Conservation (phyloP, 805 yeast species). For the Yamadazyma insecticola region DNA sequence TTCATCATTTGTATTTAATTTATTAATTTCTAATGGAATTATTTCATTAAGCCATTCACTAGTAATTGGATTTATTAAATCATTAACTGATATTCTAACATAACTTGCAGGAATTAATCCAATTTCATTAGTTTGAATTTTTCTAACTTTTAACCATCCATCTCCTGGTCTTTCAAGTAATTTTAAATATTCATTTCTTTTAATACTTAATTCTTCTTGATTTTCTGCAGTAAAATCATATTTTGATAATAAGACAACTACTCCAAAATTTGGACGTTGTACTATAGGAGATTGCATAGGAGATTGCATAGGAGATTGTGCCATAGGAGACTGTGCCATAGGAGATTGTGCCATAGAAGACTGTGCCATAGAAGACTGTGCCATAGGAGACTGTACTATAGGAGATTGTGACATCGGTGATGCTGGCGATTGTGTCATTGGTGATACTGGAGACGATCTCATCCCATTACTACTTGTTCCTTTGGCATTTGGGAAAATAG, state of each 20-base stretch:
- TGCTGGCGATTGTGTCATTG: too few species aligned
- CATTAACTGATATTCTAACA: conserved; percentile 37
- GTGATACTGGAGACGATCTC: too few species aligned
- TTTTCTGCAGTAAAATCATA: conserved; percentile 28
- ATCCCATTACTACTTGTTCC: too few species aligned
- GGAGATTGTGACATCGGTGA: too few species aligned
- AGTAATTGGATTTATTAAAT: conserved; percentile 26
- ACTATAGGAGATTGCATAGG: background rate
- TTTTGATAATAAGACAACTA: conserved; percentile 24
- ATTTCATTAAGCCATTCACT: conserved; percentile 26
- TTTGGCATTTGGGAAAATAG: too few species aligned
- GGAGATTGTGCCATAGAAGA: too few species aligned
- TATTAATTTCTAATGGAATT: background rate
- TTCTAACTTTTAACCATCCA: conserved; percentile 36
- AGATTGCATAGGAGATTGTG: too few species aligned
- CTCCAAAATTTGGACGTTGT: conserved; percentile 1
- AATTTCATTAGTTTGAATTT: conserved; percentile 15
- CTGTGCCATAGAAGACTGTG: too few species aligned
- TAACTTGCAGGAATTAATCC: conserved; percentile 39
- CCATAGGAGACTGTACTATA: too few species aligned
- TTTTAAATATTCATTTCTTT: conserved; percentile 24
- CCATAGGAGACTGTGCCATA: too few species aligned
- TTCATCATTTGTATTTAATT: conserved; percentile 2
- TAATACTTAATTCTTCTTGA: conserved; percentile 22
- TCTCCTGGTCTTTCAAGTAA: conserved; percentile 32